Base-by-base conservation (phyloP, 1,284 basidiomycete species). In the Tilletia walkeri region DNA sequence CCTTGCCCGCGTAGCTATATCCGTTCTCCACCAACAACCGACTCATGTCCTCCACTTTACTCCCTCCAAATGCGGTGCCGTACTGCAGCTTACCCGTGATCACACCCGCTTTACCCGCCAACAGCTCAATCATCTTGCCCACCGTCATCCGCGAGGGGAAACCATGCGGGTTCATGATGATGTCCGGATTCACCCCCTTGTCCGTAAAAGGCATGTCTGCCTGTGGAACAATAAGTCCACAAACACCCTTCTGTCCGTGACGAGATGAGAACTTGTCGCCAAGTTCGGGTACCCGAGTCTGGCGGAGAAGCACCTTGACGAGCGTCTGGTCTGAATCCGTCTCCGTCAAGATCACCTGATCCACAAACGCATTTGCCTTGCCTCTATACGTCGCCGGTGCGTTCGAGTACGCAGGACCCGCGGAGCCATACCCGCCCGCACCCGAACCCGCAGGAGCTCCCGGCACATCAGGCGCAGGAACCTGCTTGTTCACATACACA, bases 141-240 rank as follows among this genome's bases (percentile, higher is more conserved):
- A 99, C 96, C 45, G 96, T 78, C 95, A 99, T 99, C 69, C 96
- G 93, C 70, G 94, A 96, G 1, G 96, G 96, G 88, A 99, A 99
- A 81, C 96, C 96, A 85, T 99, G 96, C 2, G 96, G 96, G 84
- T 99, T 99, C 95, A 99, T 99, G 86, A 99, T 98, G 24, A 95
- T 93, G 85, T 99, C 96, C 90, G 82, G 94, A 82, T 89, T 91
- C 77, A 98, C 95, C 39, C 96, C 96, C 80, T 92, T 90, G 85
- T 99, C 95, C 81, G 95, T 97, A 87, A 99, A 99, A 3, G 96
- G 96, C 94, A 99, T 92, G 85, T 99, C 96, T 80, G 94, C 94
- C 82, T 99, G 96, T 78, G 94, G 95, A 67, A 98, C 95, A 81
- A 99, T 99, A 82, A 99, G 85, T 20, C 96, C 96, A 84, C 95